Evolutionary conservation across 257 asterid genomes (phyloP).

Genomic region (Orobanche coerulescens): DNA sequence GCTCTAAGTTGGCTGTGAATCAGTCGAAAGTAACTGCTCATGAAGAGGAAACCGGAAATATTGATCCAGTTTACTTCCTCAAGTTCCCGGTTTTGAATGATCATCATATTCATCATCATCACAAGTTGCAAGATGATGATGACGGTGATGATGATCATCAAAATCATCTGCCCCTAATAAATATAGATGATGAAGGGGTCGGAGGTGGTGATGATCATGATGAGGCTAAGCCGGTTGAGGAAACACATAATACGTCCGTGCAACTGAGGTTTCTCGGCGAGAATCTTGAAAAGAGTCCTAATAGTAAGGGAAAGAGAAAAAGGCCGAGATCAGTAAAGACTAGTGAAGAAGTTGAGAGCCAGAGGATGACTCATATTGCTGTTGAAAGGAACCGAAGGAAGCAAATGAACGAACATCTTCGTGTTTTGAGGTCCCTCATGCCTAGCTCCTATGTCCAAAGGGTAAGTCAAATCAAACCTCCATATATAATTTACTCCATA

Average conservation of each 20-base stretch:
- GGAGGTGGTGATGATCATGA: slow-evolving; percentile 15
- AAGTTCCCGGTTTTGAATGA: slow-evolving; percentile 71
- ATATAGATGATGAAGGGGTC: slow-evolving; percentile 10
- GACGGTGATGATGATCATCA: slow-evolving; percentile 28
- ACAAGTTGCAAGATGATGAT: slow-evolving; percentile 31
- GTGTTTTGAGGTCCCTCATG: slow-evolving; percentile 88
- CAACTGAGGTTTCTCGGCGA: slow-evolving; percentile 42
- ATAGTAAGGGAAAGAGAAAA: slow-evolving; percentile 62
- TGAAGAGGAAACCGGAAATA: slow-evolving; percentile 46
- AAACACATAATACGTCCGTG: slow-evolving; percentile 19
- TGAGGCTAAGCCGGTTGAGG: neutral
- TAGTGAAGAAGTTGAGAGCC: slow-evolving; percentile 89
- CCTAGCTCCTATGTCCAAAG: slow-evolving; percentile 94
- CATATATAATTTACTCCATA: too few species aligned
- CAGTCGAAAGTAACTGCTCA: slow-evolving; percentile 36
- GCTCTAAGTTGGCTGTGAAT: slow-evolving; percentile 53
- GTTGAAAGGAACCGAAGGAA: slow-evolving; percentile 90
- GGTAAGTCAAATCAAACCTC: slow-evolving; percentile 36
- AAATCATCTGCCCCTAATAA: slow-evolving; percentile 4
- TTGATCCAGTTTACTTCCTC: slow-evolving; percentile 69
- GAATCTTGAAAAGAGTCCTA: slow-evolving; percentile 29
- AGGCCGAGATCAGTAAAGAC: slow-evolving; percentile 62
- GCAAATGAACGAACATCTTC: slow-evolving; percentile 95
- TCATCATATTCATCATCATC: slow-evolving; percentile 8
- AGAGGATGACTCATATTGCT: slow-evolving; percentile 91